Evolutionary conservation across 192 early-diverging fungal species (phyloP).

Genomic region (Podila epigama): DNA sequence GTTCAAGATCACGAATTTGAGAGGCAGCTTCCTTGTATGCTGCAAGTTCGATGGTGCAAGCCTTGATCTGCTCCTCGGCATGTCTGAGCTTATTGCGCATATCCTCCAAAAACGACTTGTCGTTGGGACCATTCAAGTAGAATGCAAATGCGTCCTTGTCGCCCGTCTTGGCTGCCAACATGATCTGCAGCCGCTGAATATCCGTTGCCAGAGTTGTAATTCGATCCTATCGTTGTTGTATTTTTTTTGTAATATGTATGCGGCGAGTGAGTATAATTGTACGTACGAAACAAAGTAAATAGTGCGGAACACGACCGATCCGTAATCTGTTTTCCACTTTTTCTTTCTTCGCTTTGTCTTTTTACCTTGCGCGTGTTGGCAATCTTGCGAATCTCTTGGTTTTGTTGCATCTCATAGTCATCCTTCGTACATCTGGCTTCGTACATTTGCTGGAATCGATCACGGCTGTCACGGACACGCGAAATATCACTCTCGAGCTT

Average conservation of each 20-base stretch:
- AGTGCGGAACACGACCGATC: too few species aligned
- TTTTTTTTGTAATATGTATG: too few species aligned
- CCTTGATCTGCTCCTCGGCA: slow-evolving; percentile 54
- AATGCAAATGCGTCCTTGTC: slow-evolving; percentile 64
- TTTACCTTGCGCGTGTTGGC: slow-evolving; percentile 56
- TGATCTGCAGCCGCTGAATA: slow-evolving; percentile 67
- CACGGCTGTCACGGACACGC: slow-evolving; percentile 33
- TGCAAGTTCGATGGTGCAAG: slow-evolving; percentile 19
- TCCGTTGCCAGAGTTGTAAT: slow-evolving; percentile 67
- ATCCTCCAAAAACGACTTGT: slow-evolving; percentile 64
- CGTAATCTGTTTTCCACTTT: too few species aligned
- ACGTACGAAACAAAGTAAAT: too few species aligned
- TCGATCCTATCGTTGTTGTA: too few species aligned
- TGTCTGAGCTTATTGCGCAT: slow-evolving; percentile 61
- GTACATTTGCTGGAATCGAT: slow-evolving; percentile 47
- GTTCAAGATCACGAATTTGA: slow-evolving; percentile 11
- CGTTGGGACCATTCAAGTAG: slow-evolving; percentile 52
- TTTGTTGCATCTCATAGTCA: slow-evolving; percentile 49
- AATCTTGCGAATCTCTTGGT: slow-evolving; percentile 56
- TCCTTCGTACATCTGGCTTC: slow-evolving; percentile 48
- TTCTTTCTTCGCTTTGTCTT: too few species aligned
- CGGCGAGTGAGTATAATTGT: too few species aligned
- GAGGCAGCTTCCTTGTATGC: slow-evolving; percentile 27
- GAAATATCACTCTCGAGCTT: slow-evolving; percentile 44
- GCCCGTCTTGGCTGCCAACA: slow-evolving; percentile 60